Evolutionary conservation across 2,329 filamentous ascomycete genomes (phyloP).

Genomic region (Alternaria hordeiaustralica): DNA sequence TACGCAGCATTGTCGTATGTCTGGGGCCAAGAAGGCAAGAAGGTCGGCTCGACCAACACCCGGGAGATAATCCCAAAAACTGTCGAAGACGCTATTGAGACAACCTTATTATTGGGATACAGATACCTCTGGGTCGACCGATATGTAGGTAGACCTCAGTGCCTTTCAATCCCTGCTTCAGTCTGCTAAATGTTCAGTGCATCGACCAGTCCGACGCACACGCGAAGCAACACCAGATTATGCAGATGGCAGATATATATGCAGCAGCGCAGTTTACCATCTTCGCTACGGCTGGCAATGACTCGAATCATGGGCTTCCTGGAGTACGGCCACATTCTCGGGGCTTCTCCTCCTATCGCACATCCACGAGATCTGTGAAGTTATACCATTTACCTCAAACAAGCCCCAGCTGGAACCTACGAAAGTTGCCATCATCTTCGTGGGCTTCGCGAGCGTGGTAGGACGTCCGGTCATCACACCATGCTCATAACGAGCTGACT

Average conservation of each 20-base stretch:
- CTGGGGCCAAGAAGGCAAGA: background rate
- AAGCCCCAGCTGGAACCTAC: rapidly evolving
- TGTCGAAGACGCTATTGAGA: background rate
- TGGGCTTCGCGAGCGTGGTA: background rate
- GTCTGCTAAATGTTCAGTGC: background rate
- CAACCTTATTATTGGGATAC: background rate
- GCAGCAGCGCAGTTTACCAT: background rate
- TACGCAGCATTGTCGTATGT: background rate
- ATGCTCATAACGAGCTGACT: background rate
- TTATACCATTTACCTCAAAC: background rate
- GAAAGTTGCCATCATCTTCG: background rate
- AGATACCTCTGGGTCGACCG: background rate
- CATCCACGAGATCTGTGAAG: background rate
- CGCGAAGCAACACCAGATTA: background rate
- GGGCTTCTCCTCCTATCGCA: background rate
- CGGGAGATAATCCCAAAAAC: background rate
- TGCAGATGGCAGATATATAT: background rate
- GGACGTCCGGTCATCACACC: background rate
- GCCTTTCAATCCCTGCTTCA: background rate
- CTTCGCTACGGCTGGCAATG: background rate
- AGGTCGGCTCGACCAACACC: background rate
- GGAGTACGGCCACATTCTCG: background rate
- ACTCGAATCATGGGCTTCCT: background rate
- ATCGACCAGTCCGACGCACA: background rate
- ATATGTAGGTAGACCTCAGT: background rate